These are phyloP conservation scores for Clitopilus hobsonii DNA, from an alignment of 768 basidiomycete genomes.

Conservation along the genomic window DNA sequence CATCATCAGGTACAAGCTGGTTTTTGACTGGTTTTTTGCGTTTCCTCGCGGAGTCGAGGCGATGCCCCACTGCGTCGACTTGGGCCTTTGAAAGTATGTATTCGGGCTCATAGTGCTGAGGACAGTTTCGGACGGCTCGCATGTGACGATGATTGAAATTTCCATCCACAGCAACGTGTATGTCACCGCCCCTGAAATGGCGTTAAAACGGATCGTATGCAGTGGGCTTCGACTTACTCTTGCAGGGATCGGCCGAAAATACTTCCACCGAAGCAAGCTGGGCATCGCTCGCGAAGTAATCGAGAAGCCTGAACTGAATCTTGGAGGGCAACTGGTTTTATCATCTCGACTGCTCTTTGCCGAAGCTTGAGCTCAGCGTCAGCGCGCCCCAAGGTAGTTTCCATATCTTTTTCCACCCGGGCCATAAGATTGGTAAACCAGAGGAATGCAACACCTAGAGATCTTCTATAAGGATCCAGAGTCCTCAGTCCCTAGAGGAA, in stretches of 20 bases:
- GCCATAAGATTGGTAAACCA: no score
- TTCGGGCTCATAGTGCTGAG: slow-evolving; percentile 23
- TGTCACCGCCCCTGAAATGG: slow-evolving; percentile 22
- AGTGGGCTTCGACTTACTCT: background rate
- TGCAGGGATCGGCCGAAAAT: slow-evolving; percentile 10
- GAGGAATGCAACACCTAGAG: no score
- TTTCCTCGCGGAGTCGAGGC: slow-evolving; percentile 19
- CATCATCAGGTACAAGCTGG: slow-evolving; percentile 24
- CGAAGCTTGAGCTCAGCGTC: no score
- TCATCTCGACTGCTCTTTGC: no score
- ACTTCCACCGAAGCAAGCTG: slow-evolving; percentile 19
- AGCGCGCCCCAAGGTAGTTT: no score
- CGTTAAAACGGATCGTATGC: background rate
- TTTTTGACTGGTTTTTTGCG: background rate
- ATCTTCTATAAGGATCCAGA: no score
- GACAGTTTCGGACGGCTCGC: slow-evolving; percentile 22
- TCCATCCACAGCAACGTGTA: slow-evolving; percentile 31
- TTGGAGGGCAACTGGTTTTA: no score
- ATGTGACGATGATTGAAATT: slow-evolving; percentile 35
- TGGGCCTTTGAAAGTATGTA: slow-evolving; percentile 28
- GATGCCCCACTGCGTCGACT: slow-evolving; percentile 24
- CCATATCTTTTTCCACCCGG: no score
- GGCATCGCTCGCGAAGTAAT: slow-evolving; percentile 23
- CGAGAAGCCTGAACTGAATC: background rate
- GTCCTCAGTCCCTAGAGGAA: no score